These are phyloP conservation scores for Pseudogymnoascus sp. DNA, from an alignment of 2,329 filamentous ascomycete genomes.

Conservation along the genomic window DNA sequence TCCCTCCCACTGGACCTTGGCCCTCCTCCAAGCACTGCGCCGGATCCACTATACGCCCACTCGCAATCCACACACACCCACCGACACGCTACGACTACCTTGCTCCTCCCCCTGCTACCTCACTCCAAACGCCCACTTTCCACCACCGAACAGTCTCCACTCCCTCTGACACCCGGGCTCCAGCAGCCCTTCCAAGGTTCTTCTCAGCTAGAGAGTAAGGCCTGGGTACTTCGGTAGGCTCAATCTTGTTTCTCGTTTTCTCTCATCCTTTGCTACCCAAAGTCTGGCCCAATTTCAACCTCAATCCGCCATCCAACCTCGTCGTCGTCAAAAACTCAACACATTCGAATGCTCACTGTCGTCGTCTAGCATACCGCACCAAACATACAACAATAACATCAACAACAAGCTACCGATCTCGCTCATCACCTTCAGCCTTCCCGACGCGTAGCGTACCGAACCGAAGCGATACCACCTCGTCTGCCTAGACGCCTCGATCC, in stretches of 20 bases:
- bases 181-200: neutral
- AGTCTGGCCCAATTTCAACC: neutral
- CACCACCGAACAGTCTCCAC: neutral
- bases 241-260: conserved; percentile 1
- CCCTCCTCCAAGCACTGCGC: neutral
- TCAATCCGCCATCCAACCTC: neutral
- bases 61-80: neutral
- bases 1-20: neutral
- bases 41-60: neutral
- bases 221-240: neutral
- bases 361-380: neutral
- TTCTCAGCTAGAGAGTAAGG: neutral
- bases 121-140: neutral
- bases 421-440: neutral
- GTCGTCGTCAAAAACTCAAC: neutral
- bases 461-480: neutral
- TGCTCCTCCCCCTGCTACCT: neutral
- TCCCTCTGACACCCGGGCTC: neutral
- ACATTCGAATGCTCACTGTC: neutral
- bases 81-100: neutral
- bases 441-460: neutral
- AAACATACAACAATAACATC: neutral
- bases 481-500: neutral
- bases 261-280: neutral
- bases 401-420: neutral